Conservation (phyloP, 768 basidiomycete species). For the Cytidiella melzeri region DNA sequence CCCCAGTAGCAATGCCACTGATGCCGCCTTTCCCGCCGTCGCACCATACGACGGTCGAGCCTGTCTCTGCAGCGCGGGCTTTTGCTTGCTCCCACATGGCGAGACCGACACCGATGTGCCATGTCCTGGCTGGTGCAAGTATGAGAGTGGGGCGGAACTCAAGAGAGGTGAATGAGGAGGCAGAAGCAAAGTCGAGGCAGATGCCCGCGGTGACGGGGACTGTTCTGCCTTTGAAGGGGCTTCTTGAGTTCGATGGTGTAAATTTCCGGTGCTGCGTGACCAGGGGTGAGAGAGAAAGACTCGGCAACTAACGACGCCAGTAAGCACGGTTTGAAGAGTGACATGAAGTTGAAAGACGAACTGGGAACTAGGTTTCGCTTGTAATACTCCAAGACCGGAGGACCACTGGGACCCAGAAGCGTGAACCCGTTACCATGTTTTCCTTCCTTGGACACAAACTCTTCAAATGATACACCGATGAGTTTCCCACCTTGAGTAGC, state of each 20-base stretch:
- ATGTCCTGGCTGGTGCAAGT: conserved; percentile 77
- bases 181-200: conserved; percentile 72
- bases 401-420: conserved; percentile 38
- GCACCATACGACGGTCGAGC: conserved; percentile 70
- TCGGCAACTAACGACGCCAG: conserved; percentile 81
- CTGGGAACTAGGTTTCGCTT: conserved; percentile 76
- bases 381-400: conserved; percentile 51
- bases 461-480: conserved; percentile 71
- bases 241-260: conserved; percentile 35
- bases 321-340: no score
- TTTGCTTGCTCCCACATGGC: conserved; percentile 81
- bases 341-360: no score
- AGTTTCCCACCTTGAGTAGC: conserved; percentile 28
- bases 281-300: conserved; percentile 59
- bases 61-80: conserved; percentile 64
- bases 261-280: conserved; percentile 42
- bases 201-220: conserved; percentile 66
- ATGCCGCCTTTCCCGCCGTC: conserved; percentile 73
- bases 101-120: conserved; percentile 63
- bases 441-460: conserved; percentile 36
- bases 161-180: conserved; percentile 47
- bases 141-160: conserved; percentile 61
- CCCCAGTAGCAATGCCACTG: conserved; percentile 64
- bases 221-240: conserved; percentile 33
- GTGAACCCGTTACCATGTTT: conserved; percentile 51